Conservation (phyloP, 192 early-diverging fungal species). For the Funneliformis mosseae region DNA sequence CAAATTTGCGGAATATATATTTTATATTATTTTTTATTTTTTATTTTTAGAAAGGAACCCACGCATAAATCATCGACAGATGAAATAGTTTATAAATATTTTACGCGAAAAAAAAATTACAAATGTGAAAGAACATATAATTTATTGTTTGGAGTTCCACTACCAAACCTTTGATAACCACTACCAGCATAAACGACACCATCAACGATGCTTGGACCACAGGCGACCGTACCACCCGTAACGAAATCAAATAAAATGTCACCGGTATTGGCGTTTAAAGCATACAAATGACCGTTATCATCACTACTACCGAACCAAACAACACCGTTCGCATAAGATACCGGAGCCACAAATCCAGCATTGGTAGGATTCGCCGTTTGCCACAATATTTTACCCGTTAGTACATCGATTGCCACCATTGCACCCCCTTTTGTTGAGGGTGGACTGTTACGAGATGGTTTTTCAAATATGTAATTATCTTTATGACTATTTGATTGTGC, state of each 20-base stretch:
- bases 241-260: background rate
- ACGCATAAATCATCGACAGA: too few relatives aligned
- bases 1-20: too few relatives aligned
- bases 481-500: background rate
- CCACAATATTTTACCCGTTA: background rate
- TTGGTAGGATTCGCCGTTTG: background rate
- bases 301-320: background rate
- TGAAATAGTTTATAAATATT: too few relatives aligned
- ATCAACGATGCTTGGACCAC: background rate
- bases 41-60: too few relatives aligned
- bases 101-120: too few relatives aligned
- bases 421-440: background rate
- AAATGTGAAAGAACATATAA: background rate
- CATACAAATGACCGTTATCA: background rate
- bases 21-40: too few relatives aligned
- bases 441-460: background rate
- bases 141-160: background rate
- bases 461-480: background rate
- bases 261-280: background rate
- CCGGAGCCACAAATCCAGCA: background rate
- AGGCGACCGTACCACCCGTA: background rate
- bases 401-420: background rate
- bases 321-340: background rate
- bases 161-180: background rate
- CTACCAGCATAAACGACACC: background rate